Conservation (phyloP, 2,329 filamentous ascomycete species). For the Madurella mycetomatis region DNA sequence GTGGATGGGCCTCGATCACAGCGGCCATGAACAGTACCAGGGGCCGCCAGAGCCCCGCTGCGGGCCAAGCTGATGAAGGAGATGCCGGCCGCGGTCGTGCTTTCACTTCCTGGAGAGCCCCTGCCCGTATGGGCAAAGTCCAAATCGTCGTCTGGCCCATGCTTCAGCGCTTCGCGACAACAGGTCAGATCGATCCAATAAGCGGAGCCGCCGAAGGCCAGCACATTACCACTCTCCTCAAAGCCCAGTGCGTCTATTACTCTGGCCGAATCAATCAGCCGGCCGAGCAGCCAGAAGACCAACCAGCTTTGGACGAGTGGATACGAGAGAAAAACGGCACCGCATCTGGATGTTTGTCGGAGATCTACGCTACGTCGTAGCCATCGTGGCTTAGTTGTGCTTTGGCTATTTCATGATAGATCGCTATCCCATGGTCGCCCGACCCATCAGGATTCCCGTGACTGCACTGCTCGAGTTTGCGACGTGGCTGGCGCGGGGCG, state of each 20-base stretch:
- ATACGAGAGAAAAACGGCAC: conserved; percentile 2
- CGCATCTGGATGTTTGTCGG: neutral
- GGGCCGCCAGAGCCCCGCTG: neutral
- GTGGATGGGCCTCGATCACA: neutral
- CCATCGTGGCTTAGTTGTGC: neutral
- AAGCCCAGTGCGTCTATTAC: conserved; percentile 30
- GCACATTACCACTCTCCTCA: conserved; percentile 22
- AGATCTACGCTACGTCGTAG: neutral
- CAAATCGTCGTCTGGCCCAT: conserved; percentile 31
- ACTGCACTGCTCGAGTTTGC: neutral
- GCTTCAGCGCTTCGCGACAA: conserved; percentile 27
- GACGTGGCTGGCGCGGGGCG: neutral
- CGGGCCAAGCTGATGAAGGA: neutral
- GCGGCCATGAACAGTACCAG: neutral
- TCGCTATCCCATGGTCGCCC: neutral
- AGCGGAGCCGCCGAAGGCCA: conserved; percentile 17
- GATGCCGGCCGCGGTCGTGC: neutral
- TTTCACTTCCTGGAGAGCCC: neutral
- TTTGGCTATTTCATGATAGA: neutral
- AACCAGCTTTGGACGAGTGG: conserved; percentile 19
- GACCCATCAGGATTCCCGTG: neutral
- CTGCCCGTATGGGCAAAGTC: conserved; percentile 26
- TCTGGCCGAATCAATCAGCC: conserved; percentile 19
- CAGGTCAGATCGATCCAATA: conserved; percentile 9
- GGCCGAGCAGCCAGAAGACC: conserved; percentile 12